Conservation (phyloP, 2,329 filamentous ascomycete genomes). For the Fusarium sp. region DNA sequence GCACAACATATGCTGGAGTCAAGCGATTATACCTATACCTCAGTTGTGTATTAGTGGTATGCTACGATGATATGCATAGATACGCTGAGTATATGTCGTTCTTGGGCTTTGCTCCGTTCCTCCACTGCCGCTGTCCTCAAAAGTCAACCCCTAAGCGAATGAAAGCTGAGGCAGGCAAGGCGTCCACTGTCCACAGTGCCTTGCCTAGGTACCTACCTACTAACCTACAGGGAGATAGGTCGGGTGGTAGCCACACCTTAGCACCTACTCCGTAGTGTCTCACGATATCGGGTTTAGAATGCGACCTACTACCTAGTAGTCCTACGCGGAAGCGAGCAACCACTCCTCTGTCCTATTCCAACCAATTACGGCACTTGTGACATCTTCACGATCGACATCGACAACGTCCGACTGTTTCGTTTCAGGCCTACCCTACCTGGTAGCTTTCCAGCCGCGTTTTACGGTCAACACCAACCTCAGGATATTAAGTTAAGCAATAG, state of each 20-base stretch:
- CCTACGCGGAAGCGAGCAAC: constrained; percentile 21
- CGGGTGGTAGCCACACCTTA: neutral
- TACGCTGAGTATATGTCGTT: constrained; percentile 14
- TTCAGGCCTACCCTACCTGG: constrained; percentile 23
- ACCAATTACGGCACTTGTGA: constrained; percentile 43
- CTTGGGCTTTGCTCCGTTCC: constrained; percentile 11
- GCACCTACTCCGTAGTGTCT: neutral
- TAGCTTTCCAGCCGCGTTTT: constrained; percentile 6
- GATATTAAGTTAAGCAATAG: constrained; percentile 20
- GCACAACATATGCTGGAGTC: constrained; percentile 8
- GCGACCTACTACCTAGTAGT: neutral
- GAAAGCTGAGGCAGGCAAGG: constrained; percentile 12
- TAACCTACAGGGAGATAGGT: neutral
- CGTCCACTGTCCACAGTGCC: neutral
- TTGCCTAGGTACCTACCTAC: too few relatives aligned
- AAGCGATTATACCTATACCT: constrained; percentile 10
- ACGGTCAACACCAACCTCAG: constrained; percentile 1
- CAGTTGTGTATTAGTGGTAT: constrained; percentile 14
- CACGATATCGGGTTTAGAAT: constrained; percentile 11
- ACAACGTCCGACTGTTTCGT: constrained; percentile 28
- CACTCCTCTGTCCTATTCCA: constrained; percentile 1
- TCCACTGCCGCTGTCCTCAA: neutral
- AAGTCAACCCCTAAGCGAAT: constrained; percentile 10
- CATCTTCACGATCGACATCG: constrained; percentile 40
- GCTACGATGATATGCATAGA: constrained; percentile 18